Conservation (phyloP, 805 yeast genomes). For the Dipodascus geniculatus region DNA sequence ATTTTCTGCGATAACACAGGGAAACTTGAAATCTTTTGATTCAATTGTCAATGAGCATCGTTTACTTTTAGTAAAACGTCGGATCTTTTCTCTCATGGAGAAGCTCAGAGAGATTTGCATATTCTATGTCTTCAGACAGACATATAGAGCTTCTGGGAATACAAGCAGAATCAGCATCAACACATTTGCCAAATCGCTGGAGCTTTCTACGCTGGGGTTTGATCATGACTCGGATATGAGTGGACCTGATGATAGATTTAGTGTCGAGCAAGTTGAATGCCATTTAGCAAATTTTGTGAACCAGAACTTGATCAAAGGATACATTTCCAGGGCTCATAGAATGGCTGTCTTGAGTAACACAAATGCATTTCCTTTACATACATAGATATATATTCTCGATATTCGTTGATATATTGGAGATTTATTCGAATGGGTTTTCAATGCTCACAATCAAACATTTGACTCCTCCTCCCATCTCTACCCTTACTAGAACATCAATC, state of each 20-base stretch:
- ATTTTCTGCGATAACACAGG: slow-evolving; percentile 37
- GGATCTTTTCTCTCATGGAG: background rate
- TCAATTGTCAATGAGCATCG: slow-evolving; percentile 29
- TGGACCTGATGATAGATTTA: slow-evolving; percentile 7
- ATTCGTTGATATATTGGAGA: too few relatives aligned
- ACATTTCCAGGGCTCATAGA: slow-evolving; percentile 62
- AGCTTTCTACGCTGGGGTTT: slow-evolving; percentile 31
- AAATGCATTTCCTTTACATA: slow-evolving; percentile 49
- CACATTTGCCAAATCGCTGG: slow-evolving; percentile 23
- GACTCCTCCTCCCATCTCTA: slow-evolving; percentile 90
- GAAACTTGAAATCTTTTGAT: slow-evolving; percentile 47
- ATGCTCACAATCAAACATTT: slow-evolving; percentile 94
- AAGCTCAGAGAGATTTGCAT: background rate
- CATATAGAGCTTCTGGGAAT: slow-evolving; percentile 47
- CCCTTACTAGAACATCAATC: slow-evolving; percentile 76
- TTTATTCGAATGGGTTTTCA: slow-evolving; percentile 61
- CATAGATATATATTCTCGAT: too few relatives aligned
- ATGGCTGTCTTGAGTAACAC: slow-evolving; percentile 67
- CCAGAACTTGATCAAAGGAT: slow-evolving; percentile 58
- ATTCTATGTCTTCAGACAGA: slow-evolving; percentile 41
- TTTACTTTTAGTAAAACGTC: background rate
- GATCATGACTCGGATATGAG: slow-evolving; percentile 29
- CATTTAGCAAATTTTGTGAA: slow-evolving; percentile 53
- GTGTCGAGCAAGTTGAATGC: slow-evolving; percentile 55
- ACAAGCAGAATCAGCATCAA: slow-evolving; percentile 32